phyloP scores from a whole-genome alignment of 2,329 filamentous ascomycete genomes.

The Calonectria naviculata region DNA sequence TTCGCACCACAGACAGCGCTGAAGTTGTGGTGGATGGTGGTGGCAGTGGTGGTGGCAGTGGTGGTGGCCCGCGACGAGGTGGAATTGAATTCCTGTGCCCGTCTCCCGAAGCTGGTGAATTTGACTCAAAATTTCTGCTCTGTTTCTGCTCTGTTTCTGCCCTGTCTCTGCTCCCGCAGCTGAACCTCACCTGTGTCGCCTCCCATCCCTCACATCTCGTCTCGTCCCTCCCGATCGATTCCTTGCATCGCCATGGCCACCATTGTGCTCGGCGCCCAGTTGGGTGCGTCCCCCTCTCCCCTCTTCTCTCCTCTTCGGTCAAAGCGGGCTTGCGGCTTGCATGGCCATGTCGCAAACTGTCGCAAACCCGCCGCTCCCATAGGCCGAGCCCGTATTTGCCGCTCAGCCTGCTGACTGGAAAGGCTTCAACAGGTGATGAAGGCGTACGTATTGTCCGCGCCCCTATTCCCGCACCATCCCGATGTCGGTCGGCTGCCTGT shows the following conservation, averaged over 20 bases:
- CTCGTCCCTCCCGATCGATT: too few species aligned
- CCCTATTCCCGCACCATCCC: not conserved
- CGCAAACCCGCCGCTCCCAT: not conserved
- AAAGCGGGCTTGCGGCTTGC: slow-evolving; percentile 7
- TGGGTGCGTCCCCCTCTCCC: not conserved
- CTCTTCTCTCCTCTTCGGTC: not conserved
- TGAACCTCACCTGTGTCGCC: not conserved
- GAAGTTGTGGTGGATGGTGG: not conserved
- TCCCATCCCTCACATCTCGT: too few species aligned
- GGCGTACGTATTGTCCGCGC: not conserved
- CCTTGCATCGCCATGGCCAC: not conserved
- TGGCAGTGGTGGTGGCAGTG: too few species aligned
- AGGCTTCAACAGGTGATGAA: slow-evolving; percentile 5
- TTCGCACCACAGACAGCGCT: not conserved
- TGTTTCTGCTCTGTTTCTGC: too few species aligned
- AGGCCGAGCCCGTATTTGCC: not conserved
- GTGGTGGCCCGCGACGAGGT: too few species aligned
- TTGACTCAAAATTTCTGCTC: too few species aligned
- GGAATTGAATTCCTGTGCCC: too few species aligned
- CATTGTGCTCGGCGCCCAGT: slow-evolving; percentile 1
- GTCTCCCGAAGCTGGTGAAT: too few species aligned
- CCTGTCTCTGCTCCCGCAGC: too few species aligned
- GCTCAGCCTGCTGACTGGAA: not conserved
- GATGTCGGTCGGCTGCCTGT: slow-evolving; percentile 1
- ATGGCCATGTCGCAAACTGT: slow-evolving; percentile 5